These are phyloP conservation scores for Cordyceps javanica DNA, from an alignment of 2,329 filamentous ascomycete genomes.

Conservation along the genomic window DNA sequence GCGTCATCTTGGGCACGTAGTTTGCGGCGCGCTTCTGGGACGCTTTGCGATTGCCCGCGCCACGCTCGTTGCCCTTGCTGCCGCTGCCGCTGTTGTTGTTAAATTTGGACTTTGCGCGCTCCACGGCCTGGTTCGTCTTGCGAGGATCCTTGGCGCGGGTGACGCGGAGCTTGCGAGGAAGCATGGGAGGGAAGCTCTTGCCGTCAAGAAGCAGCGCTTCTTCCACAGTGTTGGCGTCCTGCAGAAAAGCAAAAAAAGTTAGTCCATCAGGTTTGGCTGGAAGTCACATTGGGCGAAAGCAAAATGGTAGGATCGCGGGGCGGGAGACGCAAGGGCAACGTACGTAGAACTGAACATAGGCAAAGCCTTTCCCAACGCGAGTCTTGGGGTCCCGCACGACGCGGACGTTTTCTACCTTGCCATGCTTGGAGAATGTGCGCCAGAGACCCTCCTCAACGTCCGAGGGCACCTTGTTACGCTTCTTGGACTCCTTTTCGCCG, in stretches of 20 bases:
- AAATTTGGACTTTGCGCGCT: constrained; percentile 25
- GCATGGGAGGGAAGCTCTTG: constrained; percentile 89
- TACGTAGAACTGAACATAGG: constrained; percentile 90
- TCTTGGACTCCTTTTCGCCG: constrained; percentile 63
- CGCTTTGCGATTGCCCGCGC: not conserved
- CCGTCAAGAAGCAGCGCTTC: constrained; percentile 81
- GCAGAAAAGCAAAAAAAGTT: constrained; percentile 15
- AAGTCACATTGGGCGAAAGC: too few relatives aligned
- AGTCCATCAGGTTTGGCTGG: too few relatives aligned
- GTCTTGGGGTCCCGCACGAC: constrained; percentile 87
- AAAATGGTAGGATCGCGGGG: too few relatives aligned
- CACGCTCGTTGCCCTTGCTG: not conserved
- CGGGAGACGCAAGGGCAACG: constrained; percentile 22
- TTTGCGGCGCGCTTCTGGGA: constrained; percentile 29
- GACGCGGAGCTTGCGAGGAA: constrained; percentile 83
- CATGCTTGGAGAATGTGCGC: constrained; percentile 67
- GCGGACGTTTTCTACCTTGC: constrained; percentile 86
- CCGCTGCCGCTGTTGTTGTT: constrained; percentile 29
- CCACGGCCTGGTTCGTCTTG: constrained; percentile 47
- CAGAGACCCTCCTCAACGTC: constrained; percentile 93
- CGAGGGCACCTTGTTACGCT: constrained; percentile 66
- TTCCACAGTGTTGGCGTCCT: constrained; percentile 83
- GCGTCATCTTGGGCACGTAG: constrained; percentile 65
- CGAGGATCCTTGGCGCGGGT: constrained; percentile 73
- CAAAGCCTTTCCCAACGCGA: constrained; percentile 91